Percentiles rank a stretch among this genome's conserved stretches.
These are phyloP conservation scores for Trypanosomatidae sp. DNA, from an alignment of 208 protist genomes.

Conservation along the genomic window DNA sequence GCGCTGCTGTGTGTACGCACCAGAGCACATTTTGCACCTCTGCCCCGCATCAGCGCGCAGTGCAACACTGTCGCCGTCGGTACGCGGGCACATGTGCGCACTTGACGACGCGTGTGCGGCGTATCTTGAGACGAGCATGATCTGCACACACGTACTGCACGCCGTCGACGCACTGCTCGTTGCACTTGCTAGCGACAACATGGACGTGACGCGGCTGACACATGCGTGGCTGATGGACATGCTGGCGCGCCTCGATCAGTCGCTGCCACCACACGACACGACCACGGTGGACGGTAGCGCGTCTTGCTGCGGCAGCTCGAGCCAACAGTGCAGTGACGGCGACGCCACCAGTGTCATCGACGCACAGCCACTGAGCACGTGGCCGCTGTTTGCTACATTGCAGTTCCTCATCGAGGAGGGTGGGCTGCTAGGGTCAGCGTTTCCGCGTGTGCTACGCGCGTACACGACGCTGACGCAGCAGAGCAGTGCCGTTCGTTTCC, in stretches of 20 bases:
- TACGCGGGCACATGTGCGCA: neutral
- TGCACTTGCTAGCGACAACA: constrained; percentile 19
- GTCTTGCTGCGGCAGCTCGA: too few relatives aligned
- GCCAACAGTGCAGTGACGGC: too few relatives aligned
- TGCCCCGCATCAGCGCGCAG: constrained; percentile 2
- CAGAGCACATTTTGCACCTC: constrained; percentile 41
- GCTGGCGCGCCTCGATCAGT: constrained; percentile 34
- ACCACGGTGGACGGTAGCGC: too few relatives aligned
- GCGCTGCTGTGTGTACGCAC: constrained; percentile 14
- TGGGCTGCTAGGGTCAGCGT: constrained; percentile 42
- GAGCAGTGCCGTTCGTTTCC: constrained; percentile 17
- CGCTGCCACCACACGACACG: too few relatives aligned
- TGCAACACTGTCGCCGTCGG: neutral
- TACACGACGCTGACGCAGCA: constrained; percentile 10
- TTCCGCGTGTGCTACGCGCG: constrained; percentile 25
- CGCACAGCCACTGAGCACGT: constrained; percentile 23
- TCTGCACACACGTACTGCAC: constrained; percentile 18
- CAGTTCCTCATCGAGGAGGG: constrained; percentile 60
- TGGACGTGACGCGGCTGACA: constrained; percentile 24
- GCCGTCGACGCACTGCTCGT: constrained; percentile 39
- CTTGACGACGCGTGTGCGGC: neutral
- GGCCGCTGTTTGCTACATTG: constrained; percentile 44
- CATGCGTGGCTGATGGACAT: constrained; percentile 36
- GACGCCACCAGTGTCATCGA: too few relatives aligned
- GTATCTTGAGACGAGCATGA: constrained; percentile 39